Evolutionary conservation across 2,329 filamentous ascomycete species (phyloP).

Genomic region (Penicillium nordicum): DNA sequence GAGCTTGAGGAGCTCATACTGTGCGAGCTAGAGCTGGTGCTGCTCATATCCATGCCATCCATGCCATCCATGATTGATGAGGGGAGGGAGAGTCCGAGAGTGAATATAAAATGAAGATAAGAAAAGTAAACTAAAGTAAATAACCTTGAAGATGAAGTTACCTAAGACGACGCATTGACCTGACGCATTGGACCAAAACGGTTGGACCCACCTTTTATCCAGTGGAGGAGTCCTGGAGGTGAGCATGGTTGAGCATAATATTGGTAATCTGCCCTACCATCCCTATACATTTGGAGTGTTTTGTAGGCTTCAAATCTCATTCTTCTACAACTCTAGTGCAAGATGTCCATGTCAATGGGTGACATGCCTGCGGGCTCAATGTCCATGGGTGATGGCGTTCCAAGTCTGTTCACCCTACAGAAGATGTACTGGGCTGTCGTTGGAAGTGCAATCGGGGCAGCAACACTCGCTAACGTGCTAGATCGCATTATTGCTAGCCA

Average conservation of each 20-base stretch:
- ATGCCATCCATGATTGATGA: constrained; percentile 6
- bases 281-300: background rate
- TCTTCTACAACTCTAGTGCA: background rate
- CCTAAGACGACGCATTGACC: background rate
- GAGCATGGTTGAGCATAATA: constrained; percentile 7
- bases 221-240: background rate
- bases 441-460: constrained; percentile 36
- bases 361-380: constrained; percentile 37
- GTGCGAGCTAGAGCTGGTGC: constrained; percentile 1
- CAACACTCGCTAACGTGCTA: constrained; percentile 39
- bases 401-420: constrained; percentile 48
- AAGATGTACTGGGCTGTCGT: constrained; percentile 54
- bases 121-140: background rate
- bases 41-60: constrained; percentile 13
- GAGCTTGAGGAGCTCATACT: background rate
- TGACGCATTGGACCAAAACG: background rate
- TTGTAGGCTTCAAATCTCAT: background rate
- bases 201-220: background rate
- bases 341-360: constrained; percentile 25
- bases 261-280: constrained; percentile 1
- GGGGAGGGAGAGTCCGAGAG: background rate
- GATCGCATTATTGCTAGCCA: constrained; percentile 51
- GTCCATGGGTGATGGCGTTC: constrained; percentile 44
- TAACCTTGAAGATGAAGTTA: background rate
- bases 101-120: background rate